phyloP scores from a whole-genome alignment of 2,329 filamentous ascomycete genomes.

The Exophiala mesophila region DNA sequence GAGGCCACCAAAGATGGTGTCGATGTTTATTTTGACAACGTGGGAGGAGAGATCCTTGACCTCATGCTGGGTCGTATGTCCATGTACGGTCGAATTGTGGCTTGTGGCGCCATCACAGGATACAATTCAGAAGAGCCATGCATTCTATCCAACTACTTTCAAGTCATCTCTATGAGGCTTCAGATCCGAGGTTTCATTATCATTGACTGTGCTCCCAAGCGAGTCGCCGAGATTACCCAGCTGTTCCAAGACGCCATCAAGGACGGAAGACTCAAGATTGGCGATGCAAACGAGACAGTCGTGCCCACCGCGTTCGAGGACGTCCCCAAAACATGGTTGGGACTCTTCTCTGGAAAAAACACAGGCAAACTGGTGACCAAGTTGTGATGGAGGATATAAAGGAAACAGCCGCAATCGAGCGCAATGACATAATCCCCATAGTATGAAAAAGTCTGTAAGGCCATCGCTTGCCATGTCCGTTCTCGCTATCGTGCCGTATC shows the following conservation, averaged over 20 bases:
- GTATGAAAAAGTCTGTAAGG: no score
- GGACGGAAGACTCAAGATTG: constrained; percentile 58
- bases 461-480: no score
- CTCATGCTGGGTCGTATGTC: constrained; percentile 12
- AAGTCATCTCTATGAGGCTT: constrained; percentile 44
- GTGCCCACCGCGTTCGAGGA: constrained; percentile 38
- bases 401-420: no score
- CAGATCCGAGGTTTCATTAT: constrained; percentile 17
- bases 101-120: constrained; percentile 58
- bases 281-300: constrained; percentile 50
- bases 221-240: constrained; percentile 58
- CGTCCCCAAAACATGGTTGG: constrained; percentile 49
- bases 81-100: constrained; percentile 27
- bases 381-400: constrained; percentile 30
- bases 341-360: constrained; percentile 63
- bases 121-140: constrained; percentile 20
- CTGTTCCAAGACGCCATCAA: constrained; percentile 64
- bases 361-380: constrained; percentile 50
- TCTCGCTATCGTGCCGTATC: no score
- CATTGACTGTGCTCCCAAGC: constrained; percentile 56
- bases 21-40: constrained; percentile 69
- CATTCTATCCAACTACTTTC: constrained; percentile 37
- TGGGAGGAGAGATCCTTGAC: constrained; percentile 24
- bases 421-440: no score
- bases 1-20: constrained; percentile 34